phyloP scores from a whole-genome alignment of 768 basidiomycete genomes.

The Epithele typhae region DNA sequence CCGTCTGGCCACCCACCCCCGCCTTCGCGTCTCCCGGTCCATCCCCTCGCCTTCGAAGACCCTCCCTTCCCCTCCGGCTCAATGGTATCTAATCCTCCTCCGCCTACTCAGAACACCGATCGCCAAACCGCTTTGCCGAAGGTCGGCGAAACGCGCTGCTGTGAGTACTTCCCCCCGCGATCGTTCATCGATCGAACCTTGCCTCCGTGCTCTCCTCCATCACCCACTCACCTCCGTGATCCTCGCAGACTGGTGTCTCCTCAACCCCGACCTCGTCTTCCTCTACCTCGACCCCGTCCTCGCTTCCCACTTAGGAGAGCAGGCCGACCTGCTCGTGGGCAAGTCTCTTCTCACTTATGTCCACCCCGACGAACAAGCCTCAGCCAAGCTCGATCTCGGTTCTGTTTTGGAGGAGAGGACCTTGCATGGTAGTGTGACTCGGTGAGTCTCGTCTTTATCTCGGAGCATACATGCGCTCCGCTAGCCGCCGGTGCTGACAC shows the following conservation, averaged over 20 bases:
- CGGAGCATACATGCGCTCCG: conserved; percentile 16
- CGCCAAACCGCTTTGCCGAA: conserved; percentile 42
- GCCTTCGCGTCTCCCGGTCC: conserved; percentile 18
- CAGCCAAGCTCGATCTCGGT: conserved; percentile 70
- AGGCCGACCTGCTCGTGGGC: conserved; percentile 66
- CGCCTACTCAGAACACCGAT: conserved; percentile 29
- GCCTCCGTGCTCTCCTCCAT: conserved; percentile 25
- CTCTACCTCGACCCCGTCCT: conserved; percentile 84
- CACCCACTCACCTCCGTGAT: conserved; percentile 21
- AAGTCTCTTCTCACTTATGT: conserved; percentile 73
- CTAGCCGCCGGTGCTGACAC: conserved; percentile 16
- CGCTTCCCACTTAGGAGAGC: conserved; percentile 62
- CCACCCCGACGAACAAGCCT: conserved; percentile 79
- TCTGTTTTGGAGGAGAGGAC: conserved; percentile 70
- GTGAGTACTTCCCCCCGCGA: conserved; percentile 44
- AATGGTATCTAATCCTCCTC: conserved; percentile 18
- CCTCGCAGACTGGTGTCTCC: conserved; percentile 70
- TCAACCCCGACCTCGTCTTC: conserved; percentile 72
- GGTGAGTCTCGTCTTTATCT: conserved; percentile 35
- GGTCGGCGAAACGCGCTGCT: conserved; percentile 71
- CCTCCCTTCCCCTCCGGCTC: conserved; percentile 21
- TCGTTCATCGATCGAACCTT: conserved; percentile 36
- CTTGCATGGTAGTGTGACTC: conserved; percentile 80
- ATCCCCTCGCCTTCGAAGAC: conserved; percentile 29
- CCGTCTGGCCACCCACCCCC: conserved; percentile 11